Percentiles rank a stretch among this genome's conserved stretches.
These are phyloP conservation scores for Boletus barrowsii DNA, from an alignment of 768 basidiomycete genomes.

Conservation along the genomic window DNA sequence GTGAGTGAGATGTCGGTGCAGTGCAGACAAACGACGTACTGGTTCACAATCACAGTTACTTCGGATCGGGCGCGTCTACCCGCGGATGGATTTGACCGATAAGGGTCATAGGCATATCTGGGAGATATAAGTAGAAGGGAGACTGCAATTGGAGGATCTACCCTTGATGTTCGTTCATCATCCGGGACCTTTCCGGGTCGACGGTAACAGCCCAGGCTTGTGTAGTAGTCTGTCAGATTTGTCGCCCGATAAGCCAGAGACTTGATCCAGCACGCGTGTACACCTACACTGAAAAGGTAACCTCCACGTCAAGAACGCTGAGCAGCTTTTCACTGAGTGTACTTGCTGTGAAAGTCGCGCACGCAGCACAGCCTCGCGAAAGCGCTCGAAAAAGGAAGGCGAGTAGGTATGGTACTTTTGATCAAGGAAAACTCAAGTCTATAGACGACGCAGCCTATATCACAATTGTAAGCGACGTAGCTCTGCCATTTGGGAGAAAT, in stretches of 20 bases:
- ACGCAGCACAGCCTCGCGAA: not conserved
- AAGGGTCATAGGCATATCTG: not conserved
- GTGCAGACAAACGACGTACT: not conserved
- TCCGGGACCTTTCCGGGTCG: too few relatives aligned
- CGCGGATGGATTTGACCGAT: not conserved
- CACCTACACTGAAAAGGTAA: slow-evolving; percentile 8
- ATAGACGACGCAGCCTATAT: too few relatives aligned
- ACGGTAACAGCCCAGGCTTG: too few relatives aligned
- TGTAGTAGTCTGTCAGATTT: too few relatives aligned
- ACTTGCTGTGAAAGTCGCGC: not conserved
- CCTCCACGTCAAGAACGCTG: not conserved
- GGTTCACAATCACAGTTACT: not conserved
- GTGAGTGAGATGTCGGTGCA: too few relatives aligned
- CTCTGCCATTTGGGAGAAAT: too few relatives aligned
- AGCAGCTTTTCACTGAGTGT: not conserved
- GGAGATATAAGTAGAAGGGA: not conserved
- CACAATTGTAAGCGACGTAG: too few relatives aligned
- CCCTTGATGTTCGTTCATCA: too few relatives aligned
- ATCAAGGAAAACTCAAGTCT: too few relatives aligned
- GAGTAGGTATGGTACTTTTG: too few relatives aligned
- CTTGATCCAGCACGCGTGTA: not conserved
- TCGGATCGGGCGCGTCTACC: too few relatives aligned
- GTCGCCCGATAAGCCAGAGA: not conserved
- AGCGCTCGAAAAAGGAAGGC: not conserved
- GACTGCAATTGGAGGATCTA: too few relatives aligned